phyloP scores from a whole-genome alignment of 148 eudicot species.

The Chenopodium berlandieri region DNA sequence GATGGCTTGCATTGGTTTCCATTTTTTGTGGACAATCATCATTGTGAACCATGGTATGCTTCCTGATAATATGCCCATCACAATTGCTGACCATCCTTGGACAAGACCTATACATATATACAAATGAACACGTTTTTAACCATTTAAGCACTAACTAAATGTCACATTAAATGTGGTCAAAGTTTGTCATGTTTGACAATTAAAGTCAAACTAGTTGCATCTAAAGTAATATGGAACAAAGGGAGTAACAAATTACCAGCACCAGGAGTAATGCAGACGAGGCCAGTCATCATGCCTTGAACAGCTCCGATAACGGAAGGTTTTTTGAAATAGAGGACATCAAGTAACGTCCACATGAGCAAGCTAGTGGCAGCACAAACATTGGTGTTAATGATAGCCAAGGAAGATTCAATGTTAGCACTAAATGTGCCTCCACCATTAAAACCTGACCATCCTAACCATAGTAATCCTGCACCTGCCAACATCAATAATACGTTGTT shows the following conservation, averaged over 20 bases:
- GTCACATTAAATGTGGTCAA: not conserved
- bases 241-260: conserved; percentile 37
- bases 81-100: conserved; percentile 71
- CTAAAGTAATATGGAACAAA: not conserved
- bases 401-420: conserved; percentile 47
- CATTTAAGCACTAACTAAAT: too few species aligned
- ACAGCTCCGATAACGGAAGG: conserved; percentile 74
- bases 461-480: conserved; percentile 58
- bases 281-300: conserved; percentile 76
- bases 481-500: conserved; percentile 52
- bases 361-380: conserved; percentile 61
- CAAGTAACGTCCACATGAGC: conserved; percentile 57
- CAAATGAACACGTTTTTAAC: too few species aligned
- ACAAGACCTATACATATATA: conserved; percentile 38
- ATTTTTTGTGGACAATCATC: conserved; percentile 68
- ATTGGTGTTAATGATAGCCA: conserved; percentile 61
- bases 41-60: conserved; percentile 71
- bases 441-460: conserved; percentile 77
- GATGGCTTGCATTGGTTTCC: conserved; percentile 44
- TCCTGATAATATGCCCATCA: conserved; percentile 55
- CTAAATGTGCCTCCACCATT: conserved; percentile 59
- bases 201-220: too few species aligned
- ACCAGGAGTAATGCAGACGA: conserved; percentile 61
- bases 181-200: not conserved
- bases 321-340: conserved; percentile 47